These are phyloP conservation scores for Sarocladiaceae sp. DNA, from an alignment of 2,329 filamentous ascomycete species.

Conservation along the genomic window DNA sequence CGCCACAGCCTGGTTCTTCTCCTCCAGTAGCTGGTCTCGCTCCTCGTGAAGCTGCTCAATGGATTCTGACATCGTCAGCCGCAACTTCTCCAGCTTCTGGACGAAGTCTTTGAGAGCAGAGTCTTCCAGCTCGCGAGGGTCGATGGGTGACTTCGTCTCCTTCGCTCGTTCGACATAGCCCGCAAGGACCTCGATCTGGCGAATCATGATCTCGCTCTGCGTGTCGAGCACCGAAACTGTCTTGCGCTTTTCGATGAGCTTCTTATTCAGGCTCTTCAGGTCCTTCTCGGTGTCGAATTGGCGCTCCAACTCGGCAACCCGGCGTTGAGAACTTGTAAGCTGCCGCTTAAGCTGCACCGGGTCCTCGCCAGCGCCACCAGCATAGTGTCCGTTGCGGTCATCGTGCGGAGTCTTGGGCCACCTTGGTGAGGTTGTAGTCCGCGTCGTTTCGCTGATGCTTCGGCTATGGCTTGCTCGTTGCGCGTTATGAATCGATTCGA, in stretches of 20 bases:
- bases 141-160: constrained; percentile 73
- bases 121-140: constrained; percentile 79
- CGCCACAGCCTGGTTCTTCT: constrained; percentile 75
- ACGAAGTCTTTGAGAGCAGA: constrained; percentile 90
- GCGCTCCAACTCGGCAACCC: constrained; percentile 81
- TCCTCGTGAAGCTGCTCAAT: constrained; percentile 63
- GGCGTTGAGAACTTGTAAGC: constrained; percentile 74
- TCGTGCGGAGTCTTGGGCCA: constrained; percentile 65
- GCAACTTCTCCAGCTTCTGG: constrained; percentile 62
- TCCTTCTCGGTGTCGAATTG: constrained; percentile 65
- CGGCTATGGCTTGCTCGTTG: constrained; percentile 48
- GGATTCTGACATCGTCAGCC: constrained; percentile 50
- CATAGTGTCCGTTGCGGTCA: constrained; percentile 42
- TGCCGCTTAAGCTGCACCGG: constrained; percentile 67
- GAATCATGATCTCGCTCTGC: constrained; percentile 91
- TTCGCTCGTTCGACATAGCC: constrained; percentile 86
- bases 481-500: constrained; percentile 47
- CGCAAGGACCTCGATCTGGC: constrained; percentile 83
- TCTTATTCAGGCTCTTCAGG: constrained; percentile 75
- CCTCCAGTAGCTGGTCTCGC: constrained; percentile 77
- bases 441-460: constrained; percentile 64
- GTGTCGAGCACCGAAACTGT: constrained; percentile 93
- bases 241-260: constrained; percentile 86
- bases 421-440: constrained; percentile 59
- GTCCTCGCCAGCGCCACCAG: constrained; percentile 58